Evolutionary conservation across 345 rosid species (phyloP).

Genomic region (Combretum micranthum): DNA sequence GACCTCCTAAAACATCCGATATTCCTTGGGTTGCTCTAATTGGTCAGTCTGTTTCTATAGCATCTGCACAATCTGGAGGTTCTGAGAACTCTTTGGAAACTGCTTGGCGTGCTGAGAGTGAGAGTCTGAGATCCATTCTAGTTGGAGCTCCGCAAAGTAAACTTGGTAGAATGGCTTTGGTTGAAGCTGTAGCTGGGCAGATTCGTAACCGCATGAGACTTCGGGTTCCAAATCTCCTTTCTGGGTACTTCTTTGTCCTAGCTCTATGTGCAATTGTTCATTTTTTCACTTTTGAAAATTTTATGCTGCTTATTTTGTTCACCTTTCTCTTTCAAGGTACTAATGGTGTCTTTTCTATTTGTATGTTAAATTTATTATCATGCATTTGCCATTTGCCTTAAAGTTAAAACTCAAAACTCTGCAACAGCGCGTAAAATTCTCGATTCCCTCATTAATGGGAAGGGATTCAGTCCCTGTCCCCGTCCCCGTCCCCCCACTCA

Average conservation of each 20-base stretch:
- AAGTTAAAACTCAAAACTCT: too few relatives aligned
- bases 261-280: background rate
- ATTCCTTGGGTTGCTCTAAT: constrained; percentile 98
- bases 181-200: constrained; percentile 86
- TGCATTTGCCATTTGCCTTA: too few relatives aligned
- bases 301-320: too few relatives aligned
- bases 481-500: too few relatives aligned
- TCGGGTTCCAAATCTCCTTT: constrained; percentile 87
- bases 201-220: constrained; percentile 88
- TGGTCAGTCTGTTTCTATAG: constrained; percentile 92
- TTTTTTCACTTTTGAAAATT: too few relatives aligned
- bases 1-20: constrained; percentile 87
- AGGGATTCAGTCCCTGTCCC: too few relatives aligned
- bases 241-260: constrained; percentile 56
- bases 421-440: too few relatives aligned
- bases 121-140: constrained; percentile 72
- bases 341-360: too few relatives aligned
- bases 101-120: constrained; percentile 99
- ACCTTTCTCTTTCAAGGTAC: too few relatives aligned
- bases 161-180: constrained; percentile 92
- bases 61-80: constrained; percentile 75
- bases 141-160: constrained; percentile 84
- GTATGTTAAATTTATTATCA: too few relatives aligned
- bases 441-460: too few relatives aligned
- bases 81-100: constrained; percentile 90